A percentile compares a stretch with the other conserved stretches of the same genome.
phyloP scores from a whole-genome alignment of 768 basidiomycete species.

The Boletus patriciae region DNA sequence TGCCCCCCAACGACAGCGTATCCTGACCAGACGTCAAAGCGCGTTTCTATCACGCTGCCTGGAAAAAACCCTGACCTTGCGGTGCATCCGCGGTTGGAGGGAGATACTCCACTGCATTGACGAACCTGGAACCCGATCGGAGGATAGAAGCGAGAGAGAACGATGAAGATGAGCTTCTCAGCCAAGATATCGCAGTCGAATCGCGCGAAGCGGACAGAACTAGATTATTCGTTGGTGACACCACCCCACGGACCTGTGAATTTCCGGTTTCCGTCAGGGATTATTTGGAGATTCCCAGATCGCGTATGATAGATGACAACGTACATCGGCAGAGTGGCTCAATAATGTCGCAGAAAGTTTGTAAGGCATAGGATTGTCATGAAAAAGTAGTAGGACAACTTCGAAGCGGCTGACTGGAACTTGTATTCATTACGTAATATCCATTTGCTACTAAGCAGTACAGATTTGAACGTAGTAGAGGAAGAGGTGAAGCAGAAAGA shows the following conservation, averaged over 20 bases:
- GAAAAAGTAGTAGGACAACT: neutral
- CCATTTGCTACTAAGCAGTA: too few species aligned
- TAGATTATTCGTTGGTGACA: constrained; percentile 70
- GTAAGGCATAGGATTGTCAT: constrained; percentile 54
- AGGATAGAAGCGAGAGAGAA: constrained; percentile 59
- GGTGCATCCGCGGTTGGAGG: constrained; percentile 66
- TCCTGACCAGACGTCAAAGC: constrained; percentile 45
- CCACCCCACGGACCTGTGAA: constrained; percentile 77
- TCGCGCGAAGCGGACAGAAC: constrained; percentile 92
- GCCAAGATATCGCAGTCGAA: constrained; percentile 87
- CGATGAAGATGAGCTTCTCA: constrained; percentile 46
- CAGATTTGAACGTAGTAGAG: too few species aligned
- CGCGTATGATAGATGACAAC: constrained; percentile 26
- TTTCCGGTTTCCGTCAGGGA: constrained; percentile 23
- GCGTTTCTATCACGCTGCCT: neutral
- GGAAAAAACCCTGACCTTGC: constrained; percentile 50
- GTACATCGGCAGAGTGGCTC: constrained; percentile 73
- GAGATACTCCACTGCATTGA: constrained; percentile 82
- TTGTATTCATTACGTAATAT: neutral
- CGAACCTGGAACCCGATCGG: constrained; percentile 67
- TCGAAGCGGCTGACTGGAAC: too few species aligned
- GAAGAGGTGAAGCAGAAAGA: too few species aligned
- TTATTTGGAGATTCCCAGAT: neutral
- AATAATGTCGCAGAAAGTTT: constrained; percentile 72
- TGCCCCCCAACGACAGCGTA: constrained; percentile 87